Evolutionary conservation across 768 basidiomycete genomes (phyloP).

Genomic region (Auricularia cornea): DNA sequence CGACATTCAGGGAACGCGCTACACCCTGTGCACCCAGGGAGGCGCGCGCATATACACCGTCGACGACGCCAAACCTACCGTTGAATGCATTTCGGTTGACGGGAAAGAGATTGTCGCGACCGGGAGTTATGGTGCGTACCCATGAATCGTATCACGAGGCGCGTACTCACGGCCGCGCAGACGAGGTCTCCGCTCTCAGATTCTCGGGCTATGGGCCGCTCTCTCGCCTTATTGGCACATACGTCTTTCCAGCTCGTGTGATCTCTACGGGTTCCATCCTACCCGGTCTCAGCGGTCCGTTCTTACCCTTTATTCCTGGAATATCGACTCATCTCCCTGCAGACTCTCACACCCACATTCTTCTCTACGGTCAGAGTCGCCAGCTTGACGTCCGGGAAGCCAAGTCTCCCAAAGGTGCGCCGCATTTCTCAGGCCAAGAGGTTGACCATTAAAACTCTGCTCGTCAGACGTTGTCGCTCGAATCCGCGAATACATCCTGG

Average conservation of each 20-base stretch:
- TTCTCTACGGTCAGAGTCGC: slow-evolving; percentile 64
- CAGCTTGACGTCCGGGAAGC: slow-evolving; percentile 54
- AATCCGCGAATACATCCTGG: slow-evolving; percentile 49
- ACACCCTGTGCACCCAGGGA: not conserved
- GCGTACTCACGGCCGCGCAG: too few species aligned
- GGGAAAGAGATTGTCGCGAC: not conserved
- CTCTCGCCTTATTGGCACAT: not conserved
- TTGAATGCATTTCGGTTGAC: not conserved
- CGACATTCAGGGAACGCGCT: not conserved
- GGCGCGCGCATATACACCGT: not conserved
- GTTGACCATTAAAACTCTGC: not conserved
- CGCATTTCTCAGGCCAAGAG: not conserved
- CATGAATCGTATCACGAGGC: too few species aligned
- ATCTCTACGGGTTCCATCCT: not conserved
- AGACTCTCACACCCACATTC: slow-evolving; percentile 81
- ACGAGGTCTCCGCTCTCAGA: too few species aligned
- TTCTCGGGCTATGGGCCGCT: too few species aligned
- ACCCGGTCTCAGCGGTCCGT: not conserved
- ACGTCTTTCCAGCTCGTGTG: not conserved
- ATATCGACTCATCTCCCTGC: not conserved
- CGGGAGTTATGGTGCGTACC: not conserved
- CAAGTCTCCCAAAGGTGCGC: slow-evolving; percentile 48
- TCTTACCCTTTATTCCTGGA: not conserved
- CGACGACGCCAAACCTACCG: not conserved
- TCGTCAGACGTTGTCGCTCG: slow-evolving; percentile 51